A percentile compares a stretch with the other conserved stretches of the same genome.
Conservation (phyloP, 2,329 filamentous ascomycete species). For the Gremmenia infestans region DNA sequence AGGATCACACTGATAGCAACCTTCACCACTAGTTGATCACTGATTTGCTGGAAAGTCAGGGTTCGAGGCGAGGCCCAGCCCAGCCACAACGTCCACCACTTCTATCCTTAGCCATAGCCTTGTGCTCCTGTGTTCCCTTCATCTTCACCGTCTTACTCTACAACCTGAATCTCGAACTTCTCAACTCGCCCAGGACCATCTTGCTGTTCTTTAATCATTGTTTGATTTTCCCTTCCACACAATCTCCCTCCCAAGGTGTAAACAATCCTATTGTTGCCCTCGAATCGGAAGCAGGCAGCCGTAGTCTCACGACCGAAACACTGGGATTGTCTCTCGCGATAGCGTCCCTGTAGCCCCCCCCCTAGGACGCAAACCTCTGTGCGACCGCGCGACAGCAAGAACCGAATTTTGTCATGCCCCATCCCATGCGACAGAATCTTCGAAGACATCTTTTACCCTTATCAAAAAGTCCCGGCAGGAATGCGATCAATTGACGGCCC, state of each 20-base stretch:
- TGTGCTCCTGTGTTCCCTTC: constrained; percentile 5
- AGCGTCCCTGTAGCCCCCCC: neutral
- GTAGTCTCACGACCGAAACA: neutral
- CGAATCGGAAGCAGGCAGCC: neutral
- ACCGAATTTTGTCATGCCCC: constrained; percentile 24
- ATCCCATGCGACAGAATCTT: constrained; percentile 16
- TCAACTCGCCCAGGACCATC: neutral
- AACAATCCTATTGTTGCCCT: neutral
- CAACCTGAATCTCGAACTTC: neutral
- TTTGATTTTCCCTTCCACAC: neutral
- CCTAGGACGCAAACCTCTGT: constrained; percentile 7
- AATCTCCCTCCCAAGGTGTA: neutral
- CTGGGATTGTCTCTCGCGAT: constrained; percentile 1
- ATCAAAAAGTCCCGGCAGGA: constrained; percentile 16
- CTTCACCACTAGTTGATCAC: constrained; percentile 2
- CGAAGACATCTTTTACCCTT: constrained; percentile 5
- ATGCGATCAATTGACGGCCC: constrained; percentile 17
- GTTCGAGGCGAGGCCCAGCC: neutral
- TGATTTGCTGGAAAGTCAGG: constrained; percentile 14
- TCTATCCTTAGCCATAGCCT: constrained; percentile 17
- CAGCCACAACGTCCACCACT: constrained; percentile 1
- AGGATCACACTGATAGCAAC: constrained; percentile 3
- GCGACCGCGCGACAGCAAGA: constrained; percentile 12
- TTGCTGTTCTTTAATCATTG: neutral
- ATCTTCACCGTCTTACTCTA: constrained; percentile 1